Percentiles rank a stretch among this genome's conserved stretches.
phyloP scores from a whole-genome alignment of 2,329 filamentous ascomycete species.

The Metarhizium guizhouense region DNA sequence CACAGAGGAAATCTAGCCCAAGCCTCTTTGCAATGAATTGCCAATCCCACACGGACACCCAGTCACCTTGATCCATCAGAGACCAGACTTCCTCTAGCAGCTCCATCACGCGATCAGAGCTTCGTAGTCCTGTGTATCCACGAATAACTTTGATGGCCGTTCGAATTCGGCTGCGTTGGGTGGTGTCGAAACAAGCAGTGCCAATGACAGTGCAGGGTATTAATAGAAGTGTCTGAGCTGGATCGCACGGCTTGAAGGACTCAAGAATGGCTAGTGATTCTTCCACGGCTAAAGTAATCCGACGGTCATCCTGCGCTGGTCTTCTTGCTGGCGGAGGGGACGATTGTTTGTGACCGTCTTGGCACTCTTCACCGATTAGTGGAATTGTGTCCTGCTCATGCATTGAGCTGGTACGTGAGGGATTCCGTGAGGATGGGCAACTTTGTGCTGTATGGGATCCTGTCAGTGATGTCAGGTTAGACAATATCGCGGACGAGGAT shows the following conservation, averaged over 20 bases:
- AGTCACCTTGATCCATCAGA: conserved; percentile 49
- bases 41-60: conserved; percentile 56
- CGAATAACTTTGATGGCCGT: conserved; percentile 40
- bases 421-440: conserved; percentile 24
- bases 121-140: conserved; percentile 51
- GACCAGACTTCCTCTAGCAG: conserved; percentile 52
- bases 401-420: conserved; percentile 31
- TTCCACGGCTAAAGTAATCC: conserved; percentile 46
- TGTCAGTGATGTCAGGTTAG: neutral
- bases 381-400: conserved; percentile 24
- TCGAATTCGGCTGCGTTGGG: conserved; percentile 44
- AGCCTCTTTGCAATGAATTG: conserved; percentile 44
- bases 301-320: conserved; percentile 38
- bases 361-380: conserved; percentile 8
- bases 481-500: neutral
- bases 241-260: conserved; percentile 47
- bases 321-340: conserved; percentile 39
- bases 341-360: conserved; percentile 13
- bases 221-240: conserved; percentile 49
- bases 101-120: conserved; percentile 43
- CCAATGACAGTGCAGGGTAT: conserved; percentile 54
- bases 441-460: conserved; percentile 16
- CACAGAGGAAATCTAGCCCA: conserved; percentile 47
- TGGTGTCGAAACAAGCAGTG: conserved; percentile 45
- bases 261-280: conserved; percentile 47